A percentile compares a stretch with the other conserved stretches of the same genome.
phyloP scores from a whole-genome alignment of 2,329 filamentous ascomycete species.

The Phyllosticta ampelicida region DNA sequence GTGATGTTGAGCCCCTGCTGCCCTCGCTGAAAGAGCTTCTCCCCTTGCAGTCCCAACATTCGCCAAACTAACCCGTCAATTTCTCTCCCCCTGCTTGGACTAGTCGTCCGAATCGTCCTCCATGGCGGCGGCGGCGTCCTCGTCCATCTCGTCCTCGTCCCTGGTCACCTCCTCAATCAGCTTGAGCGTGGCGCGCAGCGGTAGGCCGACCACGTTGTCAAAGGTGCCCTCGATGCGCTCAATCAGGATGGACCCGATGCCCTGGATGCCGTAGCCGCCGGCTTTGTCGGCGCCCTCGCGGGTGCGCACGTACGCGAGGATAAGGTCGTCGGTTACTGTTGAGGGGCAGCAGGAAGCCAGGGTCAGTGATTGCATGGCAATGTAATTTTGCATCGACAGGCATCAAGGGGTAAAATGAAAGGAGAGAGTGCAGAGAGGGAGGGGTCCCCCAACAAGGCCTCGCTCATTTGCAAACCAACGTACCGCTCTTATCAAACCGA shows the following conservation, averaged over 20 bases:
- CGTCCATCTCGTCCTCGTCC: conserved; percentile 48
- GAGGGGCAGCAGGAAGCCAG: too few relatives aligned
- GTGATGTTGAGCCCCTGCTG: too few relatives aligned
- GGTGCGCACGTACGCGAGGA: conserved; percentile 69
- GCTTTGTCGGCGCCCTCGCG: conserved; percentile 93
- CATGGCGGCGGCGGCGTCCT: conserved; percentile 24
- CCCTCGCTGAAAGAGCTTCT: too few relatives aligned
- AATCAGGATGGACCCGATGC: conserved; percentile 73
- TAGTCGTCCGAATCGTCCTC: background rate
- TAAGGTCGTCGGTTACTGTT: conserved; percentile 66
- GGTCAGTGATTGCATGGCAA: too few relatives aligned
- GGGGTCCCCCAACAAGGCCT: background rate
- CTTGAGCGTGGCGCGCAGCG: conserved; percentile 64
- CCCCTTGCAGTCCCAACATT: background rate
- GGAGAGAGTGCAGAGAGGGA: background rate
- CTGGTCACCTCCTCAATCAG: conserved; percentile 83
- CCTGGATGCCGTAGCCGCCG: conserved; percentile 90
- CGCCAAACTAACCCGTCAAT: background rate
- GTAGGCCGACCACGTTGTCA: conserved; percentile 91
- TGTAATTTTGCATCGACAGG: too few relatives aligned
- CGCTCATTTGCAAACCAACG: background rate
- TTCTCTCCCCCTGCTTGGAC: background rate
- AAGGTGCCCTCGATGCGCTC: conserved; percentile 81
- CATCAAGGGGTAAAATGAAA: background rate
- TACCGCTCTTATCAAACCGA: conserved; percentile 59